Base-by-base conservation (phyloP, 1,284 basidiomycete species). In the Microbotryomycetes sp. region DNA sequence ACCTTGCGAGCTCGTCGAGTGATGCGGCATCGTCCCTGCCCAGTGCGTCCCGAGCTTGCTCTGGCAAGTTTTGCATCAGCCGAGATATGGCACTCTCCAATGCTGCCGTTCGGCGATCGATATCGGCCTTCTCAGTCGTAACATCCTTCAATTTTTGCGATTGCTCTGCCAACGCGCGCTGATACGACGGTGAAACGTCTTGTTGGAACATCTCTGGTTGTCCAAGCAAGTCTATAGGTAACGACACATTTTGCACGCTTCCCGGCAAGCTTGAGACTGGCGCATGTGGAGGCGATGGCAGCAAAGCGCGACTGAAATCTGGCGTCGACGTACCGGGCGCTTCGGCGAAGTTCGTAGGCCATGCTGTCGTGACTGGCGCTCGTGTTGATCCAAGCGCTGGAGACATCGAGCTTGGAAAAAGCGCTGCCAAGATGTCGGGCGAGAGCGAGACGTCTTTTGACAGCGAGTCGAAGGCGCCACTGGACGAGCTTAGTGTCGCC, bases 31-130 rank as follows among this genome's bases (percentile, higher is more conserved):
- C 32, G 26, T 42, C n/a, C 25, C 59, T 4, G 25, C 52, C 57
- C 52, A 54, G 15, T 64, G 58, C 54, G 15, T 64, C 67, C 23
- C 64, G 25, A 49, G 64, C 62, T 5, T 63, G 64, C 23, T 54
- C 60, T 7, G 67, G 67, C 47, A 68, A 47, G 16, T 50, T 53
- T 32, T 62, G 50, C 54, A 68, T 56, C 30, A 68, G 32, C 30
- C 45, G 63, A 15, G 62, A 46, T 28, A 68, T 66, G 32, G 65
- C 64, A 14, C 45, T 46, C 48, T 68, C 67, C 55, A 68, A 58
- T 58, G 59, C 64, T n/a, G 67, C 52, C 3, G 67, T 68, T 3
- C 67, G 56, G 14, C 48, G 23, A n/a, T 66, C 62, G 12, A 68
- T 64, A 50, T 66, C 60, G 36, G 42, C 56, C 42, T 62, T 62